These are phyloP conservation scores for Dianthus caryophyllus DNA, from an alignment of 148 eudicot genomes.

Conservation along the genomic window DNA sequence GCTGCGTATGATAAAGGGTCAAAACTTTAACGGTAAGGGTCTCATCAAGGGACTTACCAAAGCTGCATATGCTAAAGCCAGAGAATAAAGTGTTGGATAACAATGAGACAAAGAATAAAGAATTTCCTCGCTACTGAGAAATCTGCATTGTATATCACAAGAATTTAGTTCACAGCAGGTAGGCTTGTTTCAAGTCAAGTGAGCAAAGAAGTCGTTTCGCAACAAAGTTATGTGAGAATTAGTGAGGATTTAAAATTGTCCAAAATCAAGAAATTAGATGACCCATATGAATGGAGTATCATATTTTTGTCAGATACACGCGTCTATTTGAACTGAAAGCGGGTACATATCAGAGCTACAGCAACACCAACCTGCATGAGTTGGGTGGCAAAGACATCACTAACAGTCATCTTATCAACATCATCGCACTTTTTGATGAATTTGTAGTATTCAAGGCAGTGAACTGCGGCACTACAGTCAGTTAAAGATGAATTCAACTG, in stretches of 20 bases:
- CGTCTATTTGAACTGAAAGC: background rate
- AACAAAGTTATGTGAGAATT: no score
- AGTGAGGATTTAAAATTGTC: no score
- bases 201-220: no score
- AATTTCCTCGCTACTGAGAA: slow-evolving; percentile 82
- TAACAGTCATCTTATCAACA: slow-evolving; percentile 75
- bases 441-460: slow-evolving; percentile 45
- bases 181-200: no score
- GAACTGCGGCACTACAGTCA: slow-evolving; percentile 14
- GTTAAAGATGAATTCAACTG: slow-evolving; percentile 30
- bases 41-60: slow-evolving; percentile 71
- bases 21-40: no score
- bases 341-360: background rate
- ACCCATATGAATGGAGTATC: background rate
- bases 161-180: background rate
- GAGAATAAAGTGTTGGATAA: slow-evolving; percentile 78
- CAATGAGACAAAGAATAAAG: slow-evolving; percentile 71
- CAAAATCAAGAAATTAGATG: no score
- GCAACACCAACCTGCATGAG: slow-evolving; percentile 76
- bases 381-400: slow-evolving; percentile 86
- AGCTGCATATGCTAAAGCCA: slow-evolving; percentile 75
- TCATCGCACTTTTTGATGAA: slow-evolving; percentile 60
- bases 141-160: slow-evolving; percentile 46
- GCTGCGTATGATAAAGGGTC: no score
- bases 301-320: background rate